Evolutionary conservation across 345 rosid genomes (phyloP).

Genomic region (Eucalyptus globulus): DNA sequence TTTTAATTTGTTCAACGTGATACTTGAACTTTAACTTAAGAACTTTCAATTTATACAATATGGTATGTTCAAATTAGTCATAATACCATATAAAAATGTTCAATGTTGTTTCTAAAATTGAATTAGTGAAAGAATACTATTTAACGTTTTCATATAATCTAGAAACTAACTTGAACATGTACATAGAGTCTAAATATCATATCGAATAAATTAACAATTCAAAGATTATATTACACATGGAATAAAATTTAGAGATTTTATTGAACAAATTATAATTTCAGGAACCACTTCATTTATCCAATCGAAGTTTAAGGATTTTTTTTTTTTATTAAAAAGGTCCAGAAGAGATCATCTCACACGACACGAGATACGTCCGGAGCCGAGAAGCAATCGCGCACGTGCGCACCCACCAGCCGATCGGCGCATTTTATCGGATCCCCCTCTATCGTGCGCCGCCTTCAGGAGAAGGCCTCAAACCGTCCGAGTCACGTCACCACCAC

Average conservation of each 20-base stretch:
- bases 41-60: too few relatives aligned
- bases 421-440: neutral
- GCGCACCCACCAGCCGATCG: neutral
- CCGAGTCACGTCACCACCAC: neutral
- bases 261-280: too few relatives aligned
- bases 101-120: rapidly evolving
- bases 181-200: rapidly evolving
- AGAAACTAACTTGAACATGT: rapidly evolving
- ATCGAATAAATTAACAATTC: rapidly evolving
- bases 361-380: neutral
- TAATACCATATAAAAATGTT: rapidly evolving
- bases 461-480: neutral
- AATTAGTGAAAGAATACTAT: rapidly evolving
- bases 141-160: rapidly evolving
- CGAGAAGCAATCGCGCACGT: neutral
- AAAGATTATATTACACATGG: rapidly evolving
- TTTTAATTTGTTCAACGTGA: too few relatives aligned
- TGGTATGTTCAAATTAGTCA: too few relatives aligned
- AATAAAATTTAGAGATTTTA: too few relatives aligned
- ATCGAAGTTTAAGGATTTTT: too few relatives aligned
- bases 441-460: neutral
- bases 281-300: rapidly evolving
- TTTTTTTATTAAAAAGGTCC: too few relatives aligned
- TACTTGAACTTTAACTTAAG: rapidly evolving
- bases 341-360: neutral